Base-by-base conservation (phyloP, 768 basidiomycete species). In the Xerocomus brunneocitrinus region DNA sequence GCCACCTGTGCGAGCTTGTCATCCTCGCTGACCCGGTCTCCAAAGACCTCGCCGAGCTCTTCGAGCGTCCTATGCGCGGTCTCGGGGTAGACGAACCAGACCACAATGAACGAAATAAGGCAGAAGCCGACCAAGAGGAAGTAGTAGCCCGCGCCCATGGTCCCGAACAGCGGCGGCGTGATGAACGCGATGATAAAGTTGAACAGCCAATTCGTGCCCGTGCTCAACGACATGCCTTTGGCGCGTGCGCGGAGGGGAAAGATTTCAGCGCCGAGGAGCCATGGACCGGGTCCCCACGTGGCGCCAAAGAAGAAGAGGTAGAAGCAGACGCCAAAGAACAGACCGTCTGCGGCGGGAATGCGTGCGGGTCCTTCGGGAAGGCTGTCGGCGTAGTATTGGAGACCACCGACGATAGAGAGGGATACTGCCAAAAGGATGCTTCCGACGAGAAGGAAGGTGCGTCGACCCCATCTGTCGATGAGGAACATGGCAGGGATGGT, bases 281-380 rank as follows among this genome's bases (percentile, higher is more conserved):
- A 81, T 2, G 79, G 76, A 22, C 73, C 73, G 0, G 80, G 80
- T 38, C 79, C 80, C 79, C 79, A 80, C 60, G 80, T 77, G 22
- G 77, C 78, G 5, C 78, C 79, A 48, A 76, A 82, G 59, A 82
- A 73, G 63, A 84, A 82, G 24, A 84, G 73, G 62, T 84, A 84
- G n/a, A 79, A 59, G 58, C 79, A 79, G 50, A 81, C 74, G 54
- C 76, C 71, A 50, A 68, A 72, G 31, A 71, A 75, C 51, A 74
- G 67, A 14, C 67, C 72, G 46, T 73, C 59, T 10, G 74, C 69
- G n/a, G 66, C 64, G 3, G 64, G 67, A 24, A 69, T 49, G 9
- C 71, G 62, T 2, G 56, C 53, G 30, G 58, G 34, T 13, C 73
- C 74, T 35, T 62, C 50, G 6, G 74, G 76, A 47, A 78, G 66